These are phyloP conservation scores for Aquilaria agallochum DNA, from an alignment of 441 rosid genomes.

Conservation along the genomic window DNA sequence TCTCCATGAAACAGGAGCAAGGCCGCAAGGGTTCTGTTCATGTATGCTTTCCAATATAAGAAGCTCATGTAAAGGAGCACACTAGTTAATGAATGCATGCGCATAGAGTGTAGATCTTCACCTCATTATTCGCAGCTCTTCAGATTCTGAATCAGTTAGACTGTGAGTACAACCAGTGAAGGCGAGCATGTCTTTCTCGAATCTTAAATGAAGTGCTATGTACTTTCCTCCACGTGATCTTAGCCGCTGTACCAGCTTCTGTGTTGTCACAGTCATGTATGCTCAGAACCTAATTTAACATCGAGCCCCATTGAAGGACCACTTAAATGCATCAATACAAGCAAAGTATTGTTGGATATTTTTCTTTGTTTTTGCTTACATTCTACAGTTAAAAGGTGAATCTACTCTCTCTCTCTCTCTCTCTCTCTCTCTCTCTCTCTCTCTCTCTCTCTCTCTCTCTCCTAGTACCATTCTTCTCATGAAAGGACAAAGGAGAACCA, in stretches of 20 bases:
- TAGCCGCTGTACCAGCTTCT: constrained; percentile 94
- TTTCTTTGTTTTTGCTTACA: no score
- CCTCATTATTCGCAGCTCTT: constrained; percentile 84
- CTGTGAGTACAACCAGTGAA: constrained; percentile 94
- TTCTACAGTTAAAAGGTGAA: no score
- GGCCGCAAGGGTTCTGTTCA: no score
- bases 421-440: no score
- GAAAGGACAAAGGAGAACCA: no score
- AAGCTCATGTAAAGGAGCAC: neutral
- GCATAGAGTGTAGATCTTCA: constrained; percentile 26
- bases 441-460: no score
- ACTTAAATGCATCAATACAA: constrained; percentile 55
- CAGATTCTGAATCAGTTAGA: constrained; percentile 72
- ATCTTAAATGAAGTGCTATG: constrained; percentile 92
- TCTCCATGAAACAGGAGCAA: no score
- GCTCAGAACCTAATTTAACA: constrained; percentile 92
- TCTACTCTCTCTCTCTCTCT: no score
- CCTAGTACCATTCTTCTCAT: no score
- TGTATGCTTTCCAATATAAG: neutral
- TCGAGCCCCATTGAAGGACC: constrained; percentile 86
- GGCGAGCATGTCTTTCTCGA: constrained; percentile 97
- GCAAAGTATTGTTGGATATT: constrained; percentile 6
- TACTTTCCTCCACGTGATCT: constrained; percentile 64
- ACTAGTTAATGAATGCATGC: constrained; percentile 1
- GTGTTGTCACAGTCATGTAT: constrained; percentile 88